Percentiles rank a stretch among this genome's conserved stretches.
Evolutionary conservation across 441 rosid genomes (phyloP).

Genomic region (Populus hybrid): DNA sequence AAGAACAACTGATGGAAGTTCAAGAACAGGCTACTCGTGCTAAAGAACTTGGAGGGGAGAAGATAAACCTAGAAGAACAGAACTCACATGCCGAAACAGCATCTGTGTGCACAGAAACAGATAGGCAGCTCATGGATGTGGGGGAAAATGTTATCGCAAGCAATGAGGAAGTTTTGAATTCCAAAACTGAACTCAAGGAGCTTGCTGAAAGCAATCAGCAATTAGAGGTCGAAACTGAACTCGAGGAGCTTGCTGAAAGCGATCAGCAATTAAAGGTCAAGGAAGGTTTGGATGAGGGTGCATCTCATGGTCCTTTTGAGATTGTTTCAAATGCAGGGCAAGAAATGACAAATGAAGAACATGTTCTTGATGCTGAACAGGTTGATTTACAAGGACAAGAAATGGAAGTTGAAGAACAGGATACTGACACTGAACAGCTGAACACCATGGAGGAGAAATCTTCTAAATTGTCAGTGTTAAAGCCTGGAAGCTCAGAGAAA

Average conservation of each 20-base stretch:
- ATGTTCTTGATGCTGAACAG: constrained; percentile 31
- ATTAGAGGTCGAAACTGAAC: constrained; percentile 17
- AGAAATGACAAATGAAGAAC: constrained; percentile 35
- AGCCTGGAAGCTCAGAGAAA: constrained; percentile 19
- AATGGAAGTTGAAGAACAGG: constrained; percentile 34
- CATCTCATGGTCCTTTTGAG: constrained; percentile 18
- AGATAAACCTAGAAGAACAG: constrained; percentile 18
- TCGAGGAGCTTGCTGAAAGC: constrained; percentile 15
- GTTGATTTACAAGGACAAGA: constrained; percentile 30
- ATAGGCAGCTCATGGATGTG: constrained; percentile 6
- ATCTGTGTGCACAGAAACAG: constrained; percentile 2
- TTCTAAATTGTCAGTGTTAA: constrained; percentile 18
- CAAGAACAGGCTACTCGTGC: constrained; percentile 16
- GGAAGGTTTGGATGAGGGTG: constrained; percentile 21
- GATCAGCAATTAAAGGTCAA: constrained; percentile 23
- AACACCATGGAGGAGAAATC: constrained; percentile 23
- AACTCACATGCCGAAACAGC: constrained; percentile 12
- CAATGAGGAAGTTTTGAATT: constrained; percentile 1
- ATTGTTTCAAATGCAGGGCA: constrained; percentile 25
- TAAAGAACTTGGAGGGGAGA: constrained; percentile 18
- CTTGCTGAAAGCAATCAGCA: constrained; percentile 24
- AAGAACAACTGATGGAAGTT: constrained; percentile 10
- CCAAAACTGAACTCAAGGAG: neutral
- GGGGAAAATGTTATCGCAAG: constrained; percentile 2
- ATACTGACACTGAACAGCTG: constrained; percentile 24